These are phyloP conservation scores for Aspergillaceae sp. DNA, from an alignment of 2,329 filamentous ascomycete genomes.

Conservation along the genomic window DNA sequence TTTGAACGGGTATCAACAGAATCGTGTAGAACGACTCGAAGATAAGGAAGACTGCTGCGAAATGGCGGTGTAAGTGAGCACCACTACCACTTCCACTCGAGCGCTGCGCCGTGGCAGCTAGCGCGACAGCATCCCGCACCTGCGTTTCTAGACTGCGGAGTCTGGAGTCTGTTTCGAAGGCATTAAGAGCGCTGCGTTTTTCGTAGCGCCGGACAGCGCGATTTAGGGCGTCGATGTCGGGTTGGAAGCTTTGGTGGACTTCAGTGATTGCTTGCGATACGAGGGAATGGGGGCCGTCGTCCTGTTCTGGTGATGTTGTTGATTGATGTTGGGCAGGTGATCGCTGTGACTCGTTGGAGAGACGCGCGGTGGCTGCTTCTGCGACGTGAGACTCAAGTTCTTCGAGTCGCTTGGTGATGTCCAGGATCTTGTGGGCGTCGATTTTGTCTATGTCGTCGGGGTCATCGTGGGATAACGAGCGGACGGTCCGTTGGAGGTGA, in stretches of 20 bases:
- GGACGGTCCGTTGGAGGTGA: constrained; percentile 67
- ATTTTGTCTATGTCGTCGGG: constrained; percentile 8
- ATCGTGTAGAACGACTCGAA: constrained; percentile 28
- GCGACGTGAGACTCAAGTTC: constrained; percentile 56
- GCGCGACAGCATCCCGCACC: constrained; percentile 65
- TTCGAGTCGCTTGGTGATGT: constrained; percentile 58
- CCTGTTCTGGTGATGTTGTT: constrained; percentile 20
- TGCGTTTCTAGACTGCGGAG: constrained; percentile 63
- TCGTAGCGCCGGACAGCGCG: constrained; percentile 85
- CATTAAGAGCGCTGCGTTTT: constrained; percentile 69
- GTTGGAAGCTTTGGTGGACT: constrained; percentile 58
- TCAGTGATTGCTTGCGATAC: constrained; percentile 41
- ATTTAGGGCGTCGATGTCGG: constrained; percentile 79
- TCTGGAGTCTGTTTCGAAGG: constrained; percentile 66
- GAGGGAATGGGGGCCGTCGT: constrained; percentile 34
- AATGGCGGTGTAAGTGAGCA: constrained; percentile 9
- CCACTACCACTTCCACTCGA: constrained; percentile 7
- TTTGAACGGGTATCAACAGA: constrained; percentile 29
- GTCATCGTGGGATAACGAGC: constrained; percentile 23
- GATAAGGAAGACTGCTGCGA: constrained; percentile 21
- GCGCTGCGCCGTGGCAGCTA: constrained; percentile 63
- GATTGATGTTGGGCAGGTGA: constrained; percentile 6
- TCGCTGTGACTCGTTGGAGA: constrained; percentile 6
- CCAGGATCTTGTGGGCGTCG: constrained; percentile 36
- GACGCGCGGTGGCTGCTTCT: constrained; percentile 23